Conservation (phyloP, 2,329 filamentous ascomycete genomes). For the Claviceps arundinis region DNA sequence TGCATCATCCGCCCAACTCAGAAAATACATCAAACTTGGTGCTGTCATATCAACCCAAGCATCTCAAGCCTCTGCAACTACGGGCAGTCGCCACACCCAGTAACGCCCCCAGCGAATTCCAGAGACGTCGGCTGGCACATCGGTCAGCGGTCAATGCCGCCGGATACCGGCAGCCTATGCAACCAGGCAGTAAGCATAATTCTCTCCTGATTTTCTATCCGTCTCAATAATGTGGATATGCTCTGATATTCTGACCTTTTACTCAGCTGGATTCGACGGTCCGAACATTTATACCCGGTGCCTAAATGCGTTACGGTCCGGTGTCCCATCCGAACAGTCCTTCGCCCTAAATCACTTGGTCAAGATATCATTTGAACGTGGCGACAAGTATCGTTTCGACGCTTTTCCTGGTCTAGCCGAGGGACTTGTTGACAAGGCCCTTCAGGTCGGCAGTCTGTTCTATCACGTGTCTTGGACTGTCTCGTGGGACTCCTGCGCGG, state of each 20-base stretch:
- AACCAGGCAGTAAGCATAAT: conserved; percentile 47
- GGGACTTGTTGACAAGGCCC: conserved; percentile 70
- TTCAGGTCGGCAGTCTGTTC: conserved; percentile 67
- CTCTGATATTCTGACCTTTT: conserved; percentile 6
- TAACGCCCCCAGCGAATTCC: conserved; percentile 57
- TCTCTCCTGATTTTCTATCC: background rate
- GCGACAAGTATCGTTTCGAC: conserved; percentile 92
- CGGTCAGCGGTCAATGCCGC: conserved; percentile 16
- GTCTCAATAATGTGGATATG: background rate
- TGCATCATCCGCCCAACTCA: conserved; percentile 39
- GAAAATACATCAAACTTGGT: conserved; percentile 48
- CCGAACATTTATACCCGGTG: conserved; percentile 88
- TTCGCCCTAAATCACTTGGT: conserved; percentile 89
- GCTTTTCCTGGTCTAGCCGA: conserved; percentile 82
- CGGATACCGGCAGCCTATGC: conserved; percentile 29
- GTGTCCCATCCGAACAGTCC: conserved; percentile 69
- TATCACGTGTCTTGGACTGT: conserved; percentile 74
- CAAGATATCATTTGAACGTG: conserved; percentile 87
- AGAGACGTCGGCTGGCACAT: conserved; percentile 28
- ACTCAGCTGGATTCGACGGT: conserved; percentile 48
- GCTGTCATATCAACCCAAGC: conserved; percentile 56
- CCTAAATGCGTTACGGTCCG: conserved; percentile 69
- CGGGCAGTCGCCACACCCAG: conserved; percentile 63
- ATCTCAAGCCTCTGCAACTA: conserved; percentile 48
- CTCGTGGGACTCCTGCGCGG: conserved; percentile 45